Percentiles rank a stretch among this genome's conserved stretches.
Conservation (phyloP, 805 yeast genomes). For the Candida tallmaniae region DNA sequence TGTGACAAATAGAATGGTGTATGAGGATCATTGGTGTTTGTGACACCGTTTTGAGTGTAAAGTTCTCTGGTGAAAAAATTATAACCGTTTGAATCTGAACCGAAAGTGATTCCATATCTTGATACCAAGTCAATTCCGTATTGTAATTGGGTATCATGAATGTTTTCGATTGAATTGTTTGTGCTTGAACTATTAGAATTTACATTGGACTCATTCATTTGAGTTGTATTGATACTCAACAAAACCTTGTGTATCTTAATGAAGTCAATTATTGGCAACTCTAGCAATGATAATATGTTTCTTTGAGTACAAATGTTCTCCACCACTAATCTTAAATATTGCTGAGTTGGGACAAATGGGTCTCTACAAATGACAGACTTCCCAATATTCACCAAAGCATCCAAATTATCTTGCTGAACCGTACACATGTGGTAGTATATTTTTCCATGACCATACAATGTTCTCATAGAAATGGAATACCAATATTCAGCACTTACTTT, state of each 20-base stretch:
- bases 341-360: constrained; percentile 80
- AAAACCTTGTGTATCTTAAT: constrained; percentile 66
- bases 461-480: constrained; percentile 70
- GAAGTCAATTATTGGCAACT: constrained; percentile 56
- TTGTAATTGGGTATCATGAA: constrained; percentile 45
- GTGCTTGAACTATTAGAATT: constrained; percentile 3
- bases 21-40: constrained; percentile 25
- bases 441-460: constrained; percentile 80
- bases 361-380: constrained; percentile 76
- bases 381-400: constrained; percentile 76
- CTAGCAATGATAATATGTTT: constrained; percentile 53
- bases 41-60: constrained; percentile 30
- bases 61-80: constrained; percentile 52
- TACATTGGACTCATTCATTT: constrained; percentile 4
- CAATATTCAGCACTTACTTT: constrained; percentile 76
- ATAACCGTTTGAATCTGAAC: constrained; percentile 58
- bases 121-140: constrained; percentile 58
- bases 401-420: constrained; percentile 71
- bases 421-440: constrained; percentile 85
- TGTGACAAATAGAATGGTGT: constrained; percentile 31
- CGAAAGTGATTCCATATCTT: constrained; percentile 62
- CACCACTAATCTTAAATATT: constrained; percentile 70
- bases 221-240: constrained; percentile 44
- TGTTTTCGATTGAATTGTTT: constrained; percentile 19
- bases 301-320: constrained; percentile 71